Base-by-base conservation (phyloP, 73 alveolate species). In the Breviolum minutum region DNA sequence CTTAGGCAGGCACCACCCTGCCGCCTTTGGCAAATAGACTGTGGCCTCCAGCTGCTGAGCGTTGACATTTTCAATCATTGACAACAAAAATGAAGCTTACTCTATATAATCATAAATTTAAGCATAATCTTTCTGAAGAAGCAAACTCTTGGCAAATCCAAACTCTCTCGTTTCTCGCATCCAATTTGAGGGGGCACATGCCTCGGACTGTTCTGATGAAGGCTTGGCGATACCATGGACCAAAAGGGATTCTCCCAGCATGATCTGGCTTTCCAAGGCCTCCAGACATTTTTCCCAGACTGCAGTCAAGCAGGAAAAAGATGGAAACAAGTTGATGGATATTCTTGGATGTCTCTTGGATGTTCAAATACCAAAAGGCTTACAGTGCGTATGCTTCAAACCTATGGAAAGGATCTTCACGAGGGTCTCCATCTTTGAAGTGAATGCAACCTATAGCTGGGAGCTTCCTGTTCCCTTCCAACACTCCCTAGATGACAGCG, bases 201-300 rank as follows among this genome's bases (percentile, higher is more conserved):
- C 96, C 96, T 89, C 96, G 17, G 92, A 77, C 81, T 63, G 98
- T 29, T 63, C 98, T 20, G 98, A n/a, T 30, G 79, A 63, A 8
- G 90, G 98, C 91, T 63, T 54, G 27, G 80, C 82, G 48, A 62
- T 64, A 69, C 97, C 97, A 48, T 92, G 97, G 32, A 76, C 89
- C 70, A 71, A 64, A 3, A 89, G 96, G 61, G 79, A 71, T 13
- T 71, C 82, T 14, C 96, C 96, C 22, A 89, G 96, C 96, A 89
- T 89, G 86, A 89, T 89, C 86, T 89, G 73, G 86, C 71, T 69
- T 27, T 89, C 96, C 62, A 89, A 40, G 61, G 96, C 96, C 96
- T 89, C 63, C 27, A 13, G 71, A 40, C 54, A 82, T 9, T 24
- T 73, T 40, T 40, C 54, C 54, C 54, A 40, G 54, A 40, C 54